Evolutionary conservation across 305 asterid species (phyloP), one percentile per base, ranked within the genome.

Genomic region (Petunia hybrid): DNA sequence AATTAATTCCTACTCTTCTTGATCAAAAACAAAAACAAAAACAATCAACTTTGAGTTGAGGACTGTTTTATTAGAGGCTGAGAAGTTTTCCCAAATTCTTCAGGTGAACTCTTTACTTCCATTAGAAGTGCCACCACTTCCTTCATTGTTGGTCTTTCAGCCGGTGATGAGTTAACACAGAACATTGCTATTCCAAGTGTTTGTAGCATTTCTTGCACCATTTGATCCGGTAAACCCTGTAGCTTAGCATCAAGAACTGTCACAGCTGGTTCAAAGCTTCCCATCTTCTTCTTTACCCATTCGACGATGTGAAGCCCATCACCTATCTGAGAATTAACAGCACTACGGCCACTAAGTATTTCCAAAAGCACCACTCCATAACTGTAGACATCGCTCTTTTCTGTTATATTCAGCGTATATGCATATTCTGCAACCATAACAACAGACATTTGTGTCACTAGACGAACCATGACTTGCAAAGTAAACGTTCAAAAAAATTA

Each of bases 241-340:
- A 95, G 98, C 91, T 94, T 94, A 6, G 93, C 42, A 46, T 95
- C 98, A 6, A 95, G 93, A 66, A 95, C 80, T 2, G 97, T 81
- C 56, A 88, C 85, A 39, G 97, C 97, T 36, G 99, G 99, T 78
- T 95, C 99, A 68, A 81, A 95, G 93, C 98, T 94, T 80, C 97
- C 99, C 98, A 95, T 95, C 85, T 94, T 95, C 94, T 88, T 93
- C 92, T 89, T 92, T 77, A 94, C 98, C 99, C 99, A 94, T 84
- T 95, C 99, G 42, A 94, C 99, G 0, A 95, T 94, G 88, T 95
- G 99, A 40, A 91, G 89, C 6, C 98, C 98, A 22, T 95, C 97
- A 3, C 95, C 98, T 22, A 89, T 85, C 76, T 91, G 98, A 45
- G 97, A 85, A 67, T 91, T 97, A 2, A 95, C 93, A 0, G 95